A percentile compares a stretch with the other conserved stretches of the same genome.
These are phyloP conservation scores for Coemansia sp. DNA, from an alignment of 192 early-diverging fungal species.

Conservation along the genomic window DNA sequence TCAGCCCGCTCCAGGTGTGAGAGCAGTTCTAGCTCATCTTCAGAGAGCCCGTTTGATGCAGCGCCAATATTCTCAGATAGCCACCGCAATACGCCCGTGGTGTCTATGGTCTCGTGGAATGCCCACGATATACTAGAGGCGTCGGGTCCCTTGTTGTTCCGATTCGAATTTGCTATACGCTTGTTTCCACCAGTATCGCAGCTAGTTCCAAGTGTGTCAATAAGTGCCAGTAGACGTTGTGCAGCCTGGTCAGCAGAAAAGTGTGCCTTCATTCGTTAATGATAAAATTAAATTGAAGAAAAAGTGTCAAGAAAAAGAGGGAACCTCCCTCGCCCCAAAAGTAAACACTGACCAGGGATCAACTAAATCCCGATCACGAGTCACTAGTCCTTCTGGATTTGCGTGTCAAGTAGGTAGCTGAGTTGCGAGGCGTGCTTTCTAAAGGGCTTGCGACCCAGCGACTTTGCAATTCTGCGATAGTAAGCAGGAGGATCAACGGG, in stretches of 20 bases:
- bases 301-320: conserved; percentile 3
- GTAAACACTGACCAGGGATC: background rate
- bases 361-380: background rate
- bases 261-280: conserved; percentile 8
- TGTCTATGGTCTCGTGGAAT: conserved; percentile 43
- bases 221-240: conserved; percentile 25
- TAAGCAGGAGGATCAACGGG: background rate
- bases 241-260: conserved; percentile 34
- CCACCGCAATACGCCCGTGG: conserved; percentile 36
- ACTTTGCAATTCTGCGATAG: background rate
- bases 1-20: conserved; percentile 32
- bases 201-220: conserved; percentile 15
- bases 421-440: background rate
- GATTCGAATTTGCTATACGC: background rate
- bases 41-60: conserved; percentile 22
- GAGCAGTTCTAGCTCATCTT: conserved; percentile 32
- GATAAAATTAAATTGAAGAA: background rate
- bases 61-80: conserved; percentile 32
- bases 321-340: background rate
- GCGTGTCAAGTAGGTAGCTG: background rate
- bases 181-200: background rate
- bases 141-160: background rate
- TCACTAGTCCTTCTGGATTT: background rate
- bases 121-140: conserved; percentile 48
- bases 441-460: background rate